Evolutionary conservation across 495 filamentous ascomycete genomes (phyloP).

Genomic region (Lichenothelia convexa): DNA sequence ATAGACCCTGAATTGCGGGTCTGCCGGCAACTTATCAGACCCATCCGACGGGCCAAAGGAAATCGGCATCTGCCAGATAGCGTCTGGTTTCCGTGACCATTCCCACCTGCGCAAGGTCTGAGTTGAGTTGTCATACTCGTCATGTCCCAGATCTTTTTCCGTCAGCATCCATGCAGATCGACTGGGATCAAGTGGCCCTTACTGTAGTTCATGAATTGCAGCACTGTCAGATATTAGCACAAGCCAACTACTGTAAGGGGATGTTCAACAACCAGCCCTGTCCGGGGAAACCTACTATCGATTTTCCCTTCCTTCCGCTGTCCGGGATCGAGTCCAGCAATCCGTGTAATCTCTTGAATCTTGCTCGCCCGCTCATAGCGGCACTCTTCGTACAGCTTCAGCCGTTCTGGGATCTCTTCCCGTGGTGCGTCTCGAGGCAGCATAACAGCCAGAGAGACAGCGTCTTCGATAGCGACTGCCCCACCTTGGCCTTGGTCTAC

Average conservation of each 20-base stretch:
- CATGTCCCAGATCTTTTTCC: slow-evolving; percentile 39
- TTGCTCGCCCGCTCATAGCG: slow-evolving; percentile 32
- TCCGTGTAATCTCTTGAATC: slow-evolving; percentile 36
- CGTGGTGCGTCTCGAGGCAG: slow-evolving; percentile 25
- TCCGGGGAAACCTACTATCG: too few relatives aligned
- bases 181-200: background rate
- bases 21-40: slow-evolving; percentile 22
- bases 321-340: slow-evolving; percentile 27
- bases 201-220: too few relatives aligned
- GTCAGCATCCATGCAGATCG: slow-evolving; percentile 16
- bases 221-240: too few relatives aligned
- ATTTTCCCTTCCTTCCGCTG: slow-evolving; percentile 13
- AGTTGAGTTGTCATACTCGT: slow-evolving; percentile 36
- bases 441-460: slow-evolving; percentile 32
- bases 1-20: too few relatives aligned
- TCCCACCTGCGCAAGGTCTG: slow-evolving; percentile 29
- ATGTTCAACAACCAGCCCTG: too few relatives aligned
- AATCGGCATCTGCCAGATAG: slow-evolving; percentile 34
- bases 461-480: slow-evolving; percentile 32
- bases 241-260: background rate
- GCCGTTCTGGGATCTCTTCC: slow-evolving; percentile 26
- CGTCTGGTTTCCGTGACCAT: slow-evolving; percentile 23
- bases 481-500: slow-evolving; percentile 20
- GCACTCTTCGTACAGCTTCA: slow-evolving; percentile 35
- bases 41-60: slow-evolving; percentile 38